Evolutionary conservation across 148 eudicot species (phyloP).

Genomic region (Mesembryanthemum crystallinum): DNA sequence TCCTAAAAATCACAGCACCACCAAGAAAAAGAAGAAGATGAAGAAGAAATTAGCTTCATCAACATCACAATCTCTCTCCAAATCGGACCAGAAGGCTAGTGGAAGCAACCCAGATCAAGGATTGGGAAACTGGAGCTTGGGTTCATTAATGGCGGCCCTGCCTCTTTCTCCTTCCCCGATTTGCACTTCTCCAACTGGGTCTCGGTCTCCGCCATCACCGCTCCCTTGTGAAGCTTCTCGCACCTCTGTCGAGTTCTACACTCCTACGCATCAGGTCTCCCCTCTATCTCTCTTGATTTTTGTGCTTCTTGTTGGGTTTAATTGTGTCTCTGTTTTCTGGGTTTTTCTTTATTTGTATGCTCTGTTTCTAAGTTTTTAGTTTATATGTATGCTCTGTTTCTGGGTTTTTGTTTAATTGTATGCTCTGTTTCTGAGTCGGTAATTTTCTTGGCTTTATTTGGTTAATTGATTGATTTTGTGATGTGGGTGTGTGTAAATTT

Average conservation of each 20-base stretch:
- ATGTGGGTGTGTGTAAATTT: neutral
- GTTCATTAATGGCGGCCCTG: conserved; percentile 17
- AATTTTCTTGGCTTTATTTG: neutral
- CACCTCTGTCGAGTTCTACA: conserved; percentile 27
- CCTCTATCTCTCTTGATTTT: neutral
- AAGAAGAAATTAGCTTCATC: neutral
- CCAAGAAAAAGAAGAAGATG: neutral
- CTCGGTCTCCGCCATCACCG: neutral
- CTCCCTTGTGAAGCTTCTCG: conserved; percentile 18
- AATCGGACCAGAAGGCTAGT: neutral
- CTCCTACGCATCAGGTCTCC: conserved; percentile 30
- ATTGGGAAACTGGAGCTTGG: conserved; percentile 19
- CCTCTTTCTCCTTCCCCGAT: conserved; percentile 19
- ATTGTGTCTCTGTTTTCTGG: neutral
- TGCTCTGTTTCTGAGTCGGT: too few relatives aligned
- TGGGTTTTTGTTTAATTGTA: too few relatives aligned
- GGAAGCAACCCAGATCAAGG: too few relatives aligned
- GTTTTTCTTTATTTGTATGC: neutral
- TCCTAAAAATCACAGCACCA: neutral
- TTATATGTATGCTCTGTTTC: neutral
- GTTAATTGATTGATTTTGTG: neutral
- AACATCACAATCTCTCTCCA: neutral
- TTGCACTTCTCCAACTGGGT: conserved; percentile 6
- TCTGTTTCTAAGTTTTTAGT: neutral
- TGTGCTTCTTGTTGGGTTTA: neutral